phyloP scores from a whole-genome alignment of 306 rosid species.

The Pterocarpus santalinus region DNA sequence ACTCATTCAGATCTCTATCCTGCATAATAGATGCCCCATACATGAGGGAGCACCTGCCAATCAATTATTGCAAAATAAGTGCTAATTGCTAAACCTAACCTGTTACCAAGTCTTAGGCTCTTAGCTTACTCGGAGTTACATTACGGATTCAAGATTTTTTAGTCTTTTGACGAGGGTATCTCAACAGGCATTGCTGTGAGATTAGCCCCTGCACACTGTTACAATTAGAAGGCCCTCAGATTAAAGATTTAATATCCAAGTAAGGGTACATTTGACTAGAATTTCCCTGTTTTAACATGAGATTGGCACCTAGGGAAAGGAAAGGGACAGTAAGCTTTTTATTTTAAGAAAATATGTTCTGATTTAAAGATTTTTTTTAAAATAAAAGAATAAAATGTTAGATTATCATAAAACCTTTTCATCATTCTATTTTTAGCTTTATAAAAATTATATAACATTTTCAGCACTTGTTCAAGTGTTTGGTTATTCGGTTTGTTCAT shows the following conservation, averaged over 20 bases:
- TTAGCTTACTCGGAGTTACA: slow-evolving; percentile 44
- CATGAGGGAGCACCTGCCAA: slow-evolving; percentile 99
- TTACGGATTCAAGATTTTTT: no score
- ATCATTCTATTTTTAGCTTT: background rate
- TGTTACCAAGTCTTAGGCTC: slow-evolving; percentile 58
- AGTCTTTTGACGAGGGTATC: background rate
- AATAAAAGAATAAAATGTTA: no score
- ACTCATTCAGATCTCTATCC: slow-evolving; percentile 95
- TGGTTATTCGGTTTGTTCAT: no score
- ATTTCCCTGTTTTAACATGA: no score
- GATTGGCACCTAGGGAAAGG: background rate
- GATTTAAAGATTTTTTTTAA: no score
- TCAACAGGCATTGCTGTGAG: background rate
- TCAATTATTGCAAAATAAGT: slow-evolving; percentile 77
- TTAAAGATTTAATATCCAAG: background rate
- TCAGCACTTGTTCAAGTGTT: no score
- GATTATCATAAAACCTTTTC: background rate
- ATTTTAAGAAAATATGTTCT: background rate
- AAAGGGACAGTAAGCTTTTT: background rate
- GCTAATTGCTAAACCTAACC: slow-evolving; percentile 88
- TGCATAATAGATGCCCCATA: slow-evolving; percentile 99
- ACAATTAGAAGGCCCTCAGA: background rate
- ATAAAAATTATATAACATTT: background rate
- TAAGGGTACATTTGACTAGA: background rate
- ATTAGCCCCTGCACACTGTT: background rate